These are phyloP conservation scores for Globisporangium megalacanthum DNA, from an alignment of 352 stramenopile species.

Conservation along the genomic window DNA sequence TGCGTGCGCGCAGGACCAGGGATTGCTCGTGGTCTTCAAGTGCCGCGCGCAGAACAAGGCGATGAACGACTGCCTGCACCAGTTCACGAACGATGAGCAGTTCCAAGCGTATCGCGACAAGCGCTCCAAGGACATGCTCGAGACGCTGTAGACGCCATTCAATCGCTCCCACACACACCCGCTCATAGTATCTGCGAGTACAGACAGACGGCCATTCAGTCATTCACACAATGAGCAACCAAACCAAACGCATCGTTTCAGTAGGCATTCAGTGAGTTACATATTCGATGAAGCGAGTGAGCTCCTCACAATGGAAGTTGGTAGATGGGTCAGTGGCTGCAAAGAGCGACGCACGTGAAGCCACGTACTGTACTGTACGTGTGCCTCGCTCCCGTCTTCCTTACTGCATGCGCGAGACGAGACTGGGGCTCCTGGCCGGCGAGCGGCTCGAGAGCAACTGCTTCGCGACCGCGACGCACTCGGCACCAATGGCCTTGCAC, in stretches of 20 bases:
- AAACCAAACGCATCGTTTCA: too few relatives aligned
- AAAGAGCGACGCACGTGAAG: too few relatives aligned
- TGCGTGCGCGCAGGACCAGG: slow-evolving; percentile 58
- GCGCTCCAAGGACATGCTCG: slow-evolving; percentile 46
- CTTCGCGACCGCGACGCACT: slow-evolving; percentile 50
- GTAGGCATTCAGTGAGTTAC: too few relatives aligned
- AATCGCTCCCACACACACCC: not conserved
- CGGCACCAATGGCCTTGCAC: slow-evolving; percentile 49
- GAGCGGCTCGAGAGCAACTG: slow-evolving; percentile 29
- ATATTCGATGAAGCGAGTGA: too few relatives aligned
- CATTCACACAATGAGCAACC: not conserved
- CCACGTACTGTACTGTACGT: too few relatives aligned
- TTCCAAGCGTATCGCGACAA: slow-evolving; percentile 66
- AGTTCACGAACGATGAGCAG: slow-evolving; percentile 74
- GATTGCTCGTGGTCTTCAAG: slow-evolving; percentile 65
- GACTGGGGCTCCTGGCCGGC: slow-evolving; percentile 13
- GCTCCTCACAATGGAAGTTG: too few relatives aligned
- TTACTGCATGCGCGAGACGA: slow-evolving; percentile 40
- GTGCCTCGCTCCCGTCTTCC: slow-evolving; percentile 1
- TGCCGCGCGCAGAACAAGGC: slow-evolving; percentile 68
- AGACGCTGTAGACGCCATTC: slow-evolving; percentile 9
- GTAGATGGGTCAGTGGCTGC: too few relatives aligned
- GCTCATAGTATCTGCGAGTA: too few relatives aligned
- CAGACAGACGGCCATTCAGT: not conserved
- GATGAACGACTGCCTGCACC: slow-evolving; percentile 77